Conservation (phyloP, 192 early-diverging fungal species). For the Backusella parvicylindrica region DNA sequence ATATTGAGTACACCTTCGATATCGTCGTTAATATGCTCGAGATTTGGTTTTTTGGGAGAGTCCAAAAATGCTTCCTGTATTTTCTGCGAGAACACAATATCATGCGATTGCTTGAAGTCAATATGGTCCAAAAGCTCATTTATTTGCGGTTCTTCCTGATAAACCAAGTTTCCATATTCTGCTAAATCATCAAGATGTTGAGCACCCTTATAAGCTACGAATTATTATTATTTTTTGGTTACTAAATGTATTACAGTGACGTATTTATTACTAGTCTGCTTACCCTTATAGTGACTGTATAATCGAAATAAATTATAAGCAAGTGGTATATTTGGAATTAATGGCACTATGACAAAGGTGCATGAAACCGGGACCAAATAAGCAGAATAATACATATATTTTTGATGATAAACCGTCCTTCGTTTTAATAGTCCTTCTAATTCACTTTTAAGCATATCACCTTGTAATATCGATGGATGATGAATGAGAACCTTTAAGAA, state of each 20-base stretch:
- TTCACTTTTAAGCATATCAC: conserved; percentile 38
- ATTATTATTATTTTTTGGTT: not conserved
- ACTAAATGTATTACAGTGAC: not conserved
- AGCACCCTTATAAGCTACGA: conserved; percentile 30
- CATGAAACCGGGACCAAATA: conserved; percentile 65
- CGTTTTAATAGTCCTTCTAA: conserved; percentile 44
- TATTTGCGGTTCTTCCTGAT: not conserved
- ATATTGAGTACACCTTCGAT: conserved; percentile 33
- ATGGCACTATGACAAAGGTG: conserved; percentile 66
- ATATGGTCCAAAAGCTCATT: not conserved
- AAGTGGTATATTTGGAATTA: conserved; percentile 75
- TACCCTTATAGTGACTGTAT: conserved; percentile 80
- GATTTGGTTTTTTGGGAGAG: conserved; percentile 2
- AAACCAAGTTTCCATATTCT: conserved; percentile 3
- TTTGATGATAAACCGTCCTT: conserved; percentile 63
- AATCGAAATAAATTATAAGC: conserved; percentile 79
- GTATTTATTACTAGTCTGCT: not conserved
- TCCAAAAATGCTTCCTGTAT: conserved; percentile 3
- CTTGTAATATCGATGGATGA: conserved; percentile 46
- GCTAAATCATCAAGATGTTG: conserved; percentile 23
- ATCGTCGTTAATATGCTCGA: conserved; percentile 16
- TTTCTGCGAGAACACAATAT: conserved; percentile 21
- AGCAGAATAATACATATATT: conserved; percentile 66
- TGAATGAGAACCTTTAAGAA: not conserved
- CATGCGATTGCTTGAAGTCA: not conserved